Conservation (phyloP, 2,329 filamentous ascomycete species). For the Apiospora koreana region DNA sequence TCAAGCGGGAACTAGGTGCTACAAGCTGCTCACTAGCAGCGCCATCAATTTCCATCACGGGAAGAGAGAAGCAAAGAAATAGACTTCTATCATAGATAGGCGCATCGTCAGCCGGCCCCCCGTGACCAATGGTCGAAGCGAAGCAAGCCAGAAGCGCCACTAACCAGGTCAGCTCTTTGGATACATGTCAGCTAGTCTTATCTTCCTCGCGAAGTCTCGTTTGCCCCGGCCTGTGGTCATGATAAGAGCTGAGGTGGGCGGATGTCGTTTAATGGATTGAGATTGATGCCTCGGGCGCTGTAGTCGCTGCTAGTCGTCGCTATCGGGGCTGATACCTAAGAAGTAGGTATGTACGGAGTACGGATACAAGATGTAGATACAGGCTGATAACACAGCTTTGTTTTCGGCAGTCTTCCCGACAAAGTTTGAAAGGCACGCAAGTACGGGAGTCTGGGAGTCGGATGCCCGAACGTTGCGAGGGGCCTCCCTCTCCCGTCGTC, state of each 20-base stretch:
- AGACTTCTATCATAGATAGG: too few species aligned
- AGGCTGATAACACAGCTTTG: background rate
- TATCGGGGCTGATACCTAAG: background rate
- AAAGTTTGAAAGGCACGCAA: background rate
- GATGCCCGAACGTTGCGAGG: background rate
- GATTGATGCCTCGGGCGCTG: background rate
- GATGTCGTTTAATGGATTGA: too few species aligned
- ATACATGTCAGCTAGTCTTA: background rate
- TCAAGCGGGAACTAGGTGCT: background rate
- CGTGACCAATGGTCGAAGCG: background rate
- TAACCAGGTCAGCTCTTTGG: background rate
- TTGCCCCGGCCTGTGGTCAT: background rate
- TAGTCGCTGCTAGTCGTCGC: background rate
- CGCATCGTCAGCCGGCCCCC: background rate
- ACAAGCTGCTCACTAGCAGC: background rate
- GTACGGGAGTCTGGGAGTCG: background rate
- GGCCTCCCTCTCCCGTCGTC: background rate
- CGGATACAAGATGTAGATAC: too few species aligned
- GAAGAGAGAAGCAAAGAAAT: background rate
- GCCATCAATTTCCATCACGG: background rate
- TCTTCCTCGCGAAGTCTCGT: background rate
- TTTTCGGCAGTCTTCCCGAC: background rate
- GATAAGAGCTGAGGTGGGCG: background rate
- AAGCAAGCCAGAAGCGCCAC: background rate
- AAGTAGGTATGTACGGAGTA: too few species aligned